Conservation (phyloP, 2,329 filamentous ascomycete genomes). For the Epichloe uncinata region DNA sequence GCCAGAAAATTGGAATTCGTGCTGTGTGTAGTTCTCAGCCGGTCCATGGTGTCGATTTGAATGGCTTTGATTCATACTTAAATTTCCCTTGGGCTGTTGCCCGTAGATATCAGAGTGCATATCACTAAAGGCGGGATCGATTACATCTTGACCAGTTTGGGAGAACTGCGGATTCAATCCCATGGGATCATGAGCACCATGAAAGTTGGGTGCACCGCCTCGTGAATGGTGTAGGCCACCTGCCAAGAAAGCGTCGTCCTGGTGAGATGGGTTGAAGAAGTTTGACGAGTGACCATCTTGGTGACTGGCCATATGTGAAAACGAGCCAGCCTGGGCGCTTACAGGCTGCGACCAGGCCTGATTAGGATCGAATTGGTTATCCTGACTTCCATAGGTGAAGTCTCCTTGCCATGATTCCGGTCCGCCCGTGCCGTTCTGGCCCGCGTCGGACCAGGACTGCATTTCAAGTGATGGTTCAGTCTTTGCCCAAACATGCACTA, state of each 20-base stretch:
- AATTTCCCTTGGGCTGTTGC: constrained; percentile 19
- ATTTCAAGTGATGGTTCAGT: constrained; percentile 18
- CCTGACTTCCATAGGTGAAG: constrained; percentile 20
- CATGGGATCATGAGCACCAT: constrained; percentile 18
- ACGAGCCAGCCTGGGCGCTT: constrained; percentile 18
- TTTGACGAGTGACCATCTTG: constrained; percentile 19
- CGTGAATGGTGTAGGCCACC: constrained; percentile 17
- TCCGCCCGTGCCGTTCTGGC: constrained; percentile 24
- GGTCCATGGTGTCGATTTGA: constrained; percentile 12
- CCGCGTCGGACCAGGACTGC: constrained; percentile 27
- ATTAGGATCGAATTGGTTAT: constrained; percentile 24
- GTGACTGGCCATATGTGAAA: constrained; percentile 17
- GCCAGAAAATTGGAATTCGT: constrained; percentile 20
- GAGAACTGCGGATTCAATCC: constrained; percentile 22
- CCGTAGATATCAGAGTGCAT: constrained; percentile 25
- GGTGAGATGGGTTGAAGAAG: constrained; percentile 22
- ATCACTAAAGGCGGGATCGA: constrained; percentile 24
- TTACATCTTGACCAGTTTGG: constrained; percentile 20
- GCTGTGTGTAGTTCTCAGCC: constrained; percentile 19
- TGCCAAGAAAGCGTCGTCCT: constrained; percentile 20
- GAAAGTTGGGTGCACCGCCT: constrained; percentile 17
- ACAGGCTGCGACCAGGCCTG: constrained; percentile 26
- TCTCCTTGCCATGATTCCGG: constrained; percentile 22
- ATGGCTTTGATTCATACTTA: constrained; percentile 17
- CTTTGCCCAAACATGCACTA: constrained; percentile 10